Evolutionary conservation across 371 early-diverging fungal genomes (phyloP).

Genomic region (Apophysomyces elegans): DNA sequence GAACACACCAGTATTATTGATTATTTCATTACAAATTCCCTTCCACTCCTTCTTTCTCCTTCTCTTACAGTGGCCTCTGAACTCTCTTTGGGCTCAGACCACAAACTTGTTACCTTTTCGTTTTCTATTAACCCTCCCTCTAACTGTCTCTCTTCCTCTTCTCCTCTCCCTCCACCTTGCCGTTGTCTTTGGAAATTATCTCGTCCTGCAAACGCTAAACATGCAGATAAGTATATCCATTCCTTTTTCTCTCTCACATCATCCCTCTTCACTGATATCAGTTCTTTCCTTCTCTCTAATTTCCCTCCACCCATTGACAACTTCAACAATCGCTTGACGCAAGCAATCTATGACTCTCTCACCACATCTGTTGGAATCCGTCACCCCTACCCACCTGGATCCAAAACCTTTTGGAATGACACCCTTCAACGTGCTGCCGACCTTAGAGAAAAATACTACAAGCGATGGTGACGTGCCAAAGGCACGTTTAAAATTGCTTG

Average conservation of each 20-base stretch:
- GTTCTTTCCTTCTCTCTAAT: too few relatives aligned
- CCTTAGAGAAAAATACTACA: too few relatives aligned
- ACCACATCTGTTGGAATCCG: conserved; percentile 11
- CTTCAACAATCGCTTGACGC: too few relatives aligned
- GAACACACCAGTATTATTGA: conserved; percentile 17
- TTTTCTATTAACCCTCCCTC: not conserved
- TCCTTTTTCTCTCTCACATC: too few relatives aligned
- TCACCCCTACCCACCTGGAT: not conserved
- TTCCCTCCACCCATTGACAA: too few relatives aligned
- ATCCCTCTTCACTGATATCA: too few relatives aligned
- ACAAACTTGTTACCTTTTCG: conserved; percentile 6
- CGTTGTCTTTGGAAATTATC: conserved; percentile 10
- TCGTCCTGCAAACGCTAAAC: too few relatives aligned
- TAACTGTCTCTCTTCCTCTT: not conserved
- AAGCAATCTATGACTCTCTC: conserved; percentile 7
- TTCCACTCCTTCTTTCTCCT: not conserved
- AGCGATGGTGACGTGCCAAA: too few relatives aligned
- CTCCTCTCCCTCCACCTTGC: not conserved
- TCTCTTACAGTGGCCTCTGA: conserved; percentile 2
- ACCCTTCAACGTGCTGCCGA: too few relatives aligned
- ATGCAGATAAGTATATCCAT: too few relatives aligned
- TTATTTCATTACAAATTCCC: conserved; percentile 8
- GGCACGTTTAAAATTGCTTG: not conserved
- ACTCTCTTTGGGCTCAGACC: conserved; percentile 15
- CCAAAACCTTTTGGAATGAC: too few relatives aligned